Base-by-base conservation (phyloP, 2,329 filamentous ascomycete genomes). In the Tolypocladium paradoxum region DNA sequence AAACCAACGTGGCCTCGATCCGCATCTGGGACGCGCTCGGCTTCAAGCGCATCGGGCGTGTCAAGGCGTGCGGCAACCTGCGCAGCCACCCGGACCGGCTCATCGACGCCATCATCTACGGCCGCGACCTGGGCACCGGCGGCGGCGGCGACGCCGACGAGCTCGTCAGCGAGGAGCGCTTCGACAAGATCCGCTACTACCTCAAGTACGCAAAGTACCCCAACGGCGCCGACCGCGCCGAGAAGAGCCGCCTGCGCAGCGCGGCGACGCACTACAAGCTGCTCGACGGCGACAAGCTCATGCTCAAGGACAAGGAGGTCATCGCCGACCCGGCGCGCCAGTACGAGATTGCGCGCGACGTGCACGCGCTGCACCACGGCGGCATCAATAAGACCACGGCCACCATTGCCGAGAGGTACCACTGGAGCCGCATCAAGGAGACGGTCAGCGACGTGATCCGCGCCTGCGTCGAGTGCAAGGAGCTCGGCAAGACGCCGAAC, bases 381-480 rank as follows among this genome's bases (percentile, higher is more conserved):
- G 93, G 93, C 50, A 97, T 97, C 76, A 99, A 99, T 76, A 96
- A 96, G 74, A 97, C 92, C 0, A 97, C 92, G 1, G 91, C 92
- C 22, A 87, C 84, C 22, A 96, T 99, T 63, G 90, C 92, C 12
- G 89, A 96, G 66, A 87, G 86, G 64, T 96, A 92, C 67, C 93
- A 97, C 71, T 99, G 93, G 93, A 91, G 95, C 48, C 83, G 92
- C 56, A 97, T 97, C 73, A 99, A 97, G 69, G 91, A 96, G 71
- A 97, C 92, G 1, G 93, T 96, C 56, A 93, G 87, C 66, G 85
- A 92, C 66, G 91, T 96, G 61, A 96, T 97, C 70, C 86, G 88
- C 62, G 92, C 93, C 63, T 99, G 93, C 70, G 73, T 80, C 8
- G 85, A 95, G 66, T 97, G 92, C 73, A 95, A 92, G 70, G 90